A percentile compares a stretch with the other conserved stretches of the same genome.
Evolutionary conservation across 139 green algal species (phyloP).

Genomic region (Protoeuglena noctilucae): DNA sequence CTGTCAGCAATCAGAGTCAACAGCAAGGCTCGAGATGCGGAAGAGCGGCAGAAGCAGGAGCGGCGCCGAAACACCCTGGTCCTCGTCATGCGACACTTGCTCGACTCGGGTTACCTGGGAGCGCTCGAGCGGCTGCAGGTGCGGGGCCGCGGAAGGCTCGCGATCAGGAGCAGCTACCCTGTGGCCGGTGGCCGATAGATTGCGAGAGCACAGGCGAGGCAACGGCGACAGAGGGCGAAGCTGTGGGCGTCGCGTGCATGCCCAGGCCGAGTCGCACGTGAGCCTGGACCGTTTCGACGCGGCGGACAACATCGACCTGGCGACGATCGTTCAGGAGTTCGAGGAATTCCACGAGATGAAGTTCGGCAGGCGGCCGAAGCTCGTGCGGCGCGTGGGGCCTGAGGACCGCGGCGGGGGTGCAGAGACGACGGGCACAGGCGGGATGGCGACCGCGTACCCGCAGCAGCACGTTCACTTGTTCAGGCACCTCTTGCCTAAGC

Average conservation of each 20-base stretch:
- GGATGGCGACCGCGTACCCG: too few species aligned
- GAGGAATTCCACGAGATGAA: constrained; percentile 38
- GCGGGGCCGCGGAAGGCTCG: too few species aligned
- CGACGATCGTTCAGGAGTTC: constrained; percentile 40
- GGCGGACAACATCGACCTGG: constrained; percentile 44
- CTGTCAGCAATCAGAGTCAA: too few species aligned
- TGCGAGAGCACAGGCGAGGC: too few species aligned
- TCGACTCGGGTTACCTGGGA: constrained; percentile 30
- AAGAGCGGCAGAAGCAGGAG: constrained; percentile 27
- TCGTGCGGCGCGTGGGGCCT: constrained; percentile 16
- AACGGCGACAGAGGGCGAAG: too few species aligned
- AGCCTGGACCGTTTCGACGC: constrained; percentile 28
- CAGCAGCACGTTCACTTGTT: too few species aligned
- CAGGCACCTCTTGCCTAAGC: too few species aligned
- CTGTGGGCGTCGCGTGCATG: too few species aligned
- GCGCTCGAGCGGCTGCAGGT: constrained; percentile 30
- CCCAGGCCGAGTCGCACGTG: neutral
- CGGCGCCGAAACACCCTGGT: constrained; percentile 24
- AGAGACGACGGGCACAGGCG: too few species aligned
- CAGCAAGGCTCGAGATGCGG: constrained; percentile 11
- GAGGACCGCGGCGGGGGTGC: neutral
- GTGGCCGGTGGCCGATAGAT: too few species aligned
- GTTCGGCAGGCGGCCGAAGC: constrained; percentile 34
- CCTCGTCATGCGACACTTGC: constrained; percentile 35
- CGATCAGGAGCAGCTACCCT: too few species aligned